phyloP scores from a whole-genome alignment of 805 yeast species.

The Komagataella pastoris region DNA sequence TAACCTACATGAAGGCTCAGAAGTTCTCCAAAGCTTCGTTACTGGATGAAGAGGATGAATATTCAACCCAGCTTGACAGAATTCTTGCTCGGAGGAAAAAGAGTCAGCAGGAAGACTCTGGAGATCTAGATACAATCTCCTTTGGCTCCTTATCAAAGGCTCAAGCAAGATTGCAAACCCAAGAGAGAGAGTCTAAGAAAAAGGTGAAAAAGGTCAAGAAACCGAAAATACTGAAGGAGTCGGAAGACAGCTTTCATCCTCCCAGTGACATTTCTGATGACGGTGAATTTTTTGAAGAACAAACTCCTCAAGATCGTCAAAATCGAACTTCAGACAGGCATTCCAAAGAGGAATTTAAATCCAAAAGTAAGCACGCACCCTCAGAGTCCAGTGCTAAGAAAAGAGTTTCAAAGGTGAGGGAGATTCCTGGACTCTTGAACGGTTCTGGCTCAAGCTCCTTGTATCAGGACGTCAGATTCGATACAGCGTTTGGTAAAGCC shows the following conservation, averaged over 20 bases:
- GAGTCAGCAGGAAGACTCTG: slow-evolving; percentile 6
- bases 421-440: slow-evolving; percentile 51
- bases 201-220: slow-evolving; percentile 4
- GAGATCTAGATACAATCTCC: slow-evolving; percentile 12
- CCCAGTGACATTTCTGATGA: neutral
- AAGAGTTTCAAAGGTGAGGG: slow-evolving; percentile 57
- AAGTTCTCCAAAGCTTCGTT: neutral
- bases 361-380: slow-evolving; percentile 67
- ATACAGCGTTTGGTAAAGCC: slow-evolving; percentile 78
- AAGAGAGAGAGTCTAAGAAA: slow-evolving; percentile 6
- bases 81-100: slow-evolving; percentile 1
- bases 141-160: slow-evolving; percentile 26
- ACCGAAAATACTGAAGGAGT: slow-evolving; percentile 1
- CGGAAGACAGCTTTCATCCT: slow-evolving; percentile 5
- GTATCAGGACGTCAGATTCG: slow-evolving; percentile 80
- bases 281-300: neutral
- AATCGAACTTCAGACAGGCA: neutral
- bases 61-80: slow-evolving; percentile 2
- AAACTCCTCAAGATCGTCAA: neutral
- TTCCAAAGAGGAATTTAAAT: slow-evolving; percentile 20
- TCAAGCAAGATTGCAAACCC: slow-evolving; percentile 10
- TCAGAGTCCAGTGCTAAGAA: slow-evolving; percentile 61
- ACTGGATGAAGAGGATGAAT: slow-evolving; percentile 1
- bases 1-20: neutral
- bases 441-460: slow-evolving; percentile 21